Base-by-base conservation (phyloP, 2,329 filamentous ascomycete genomes). In the Neopestalotiopsis sp. region DNA sequence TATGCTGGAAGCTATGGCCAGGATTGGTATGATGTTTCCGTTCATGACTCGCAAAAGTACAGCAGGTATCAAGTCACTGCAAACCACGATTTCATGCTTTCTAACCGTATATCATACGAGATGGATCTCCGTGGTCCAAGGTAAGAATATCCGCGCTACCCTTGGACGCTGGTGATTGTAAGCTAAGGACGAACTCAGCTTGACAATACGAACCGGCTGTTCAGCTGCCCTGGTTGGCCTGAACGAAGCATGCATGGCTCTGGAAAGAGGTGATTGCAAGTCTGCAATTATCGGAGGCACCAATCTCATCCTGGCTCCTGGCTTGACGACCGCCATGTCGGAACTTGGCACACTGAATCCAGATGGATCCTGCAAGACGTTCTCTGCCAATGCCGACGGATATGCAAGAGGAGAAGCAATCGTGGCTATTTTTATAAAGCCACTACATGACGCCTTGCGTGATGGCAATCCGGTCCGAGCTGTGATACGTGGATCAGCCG, bases 361-460 rank as follows among this genome's bases (percentile, higher is more conserved):
- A 7, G 49, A 53, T 32, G 58, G 58, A 4, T 20, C n/a, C 6
- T 68, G 66, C n/a, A 62, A 64, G 32, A 68, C 59, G 14, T 68
- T 68, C 38, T 53, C 58, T 28, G 58, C 66, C 24, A 12, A n/a
- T 13, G 66, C 66, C 24, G 78, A 84, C 69, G 87, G 86, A 0
- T 88, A 87, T 70, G 82, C 78, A 0, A 78, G 85, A 12, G 86
- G 85, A 1, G 86, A 88, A 70, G 86, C 85, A 3, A 73, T 82
- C 1, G 81, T 75, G 0, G 77, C 81, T 2, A 49, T 87, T 1
- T 68, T 86, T 0, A 28, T 65, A 12, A 87, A 87, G 74, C 76
- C 72, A 10, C 64, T 79, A 1, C 76, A 78, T 7, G 80, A 82
- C 57, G 86, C 86, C 1, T 69, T 88, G 1, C 72, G 73, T 6